A percentile compares a stretch with the other conserved stretches of the same genome.
Evolutionary conservation across 2,329 filamentous ascomycete species (phyloP).

Genomic region (Stachybotrys elegans): DNA sequence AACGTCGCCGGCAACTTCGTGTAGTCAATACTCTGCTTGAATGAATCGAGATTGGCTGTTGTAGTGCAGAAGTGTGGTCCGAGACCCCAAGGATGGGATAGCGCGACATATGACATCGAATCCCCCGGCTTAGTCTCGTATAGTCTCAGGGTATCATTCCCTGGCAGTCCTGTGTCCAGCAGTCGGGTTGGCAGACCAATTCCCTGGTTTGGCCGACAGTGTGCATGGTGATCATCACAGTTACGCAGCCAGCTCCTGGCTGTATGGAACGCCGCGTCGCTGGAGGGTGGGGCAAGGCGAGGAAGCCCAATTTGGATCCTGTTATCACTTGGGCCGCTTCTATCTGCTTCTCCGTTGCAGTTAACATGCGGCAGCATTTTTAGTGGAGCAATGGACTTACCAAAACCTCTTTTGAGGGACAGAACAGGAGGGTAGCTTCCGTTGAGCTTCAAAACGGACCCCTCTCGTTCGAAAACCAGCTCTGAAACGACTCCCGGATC

Average conservation of each 20-base stretch:
- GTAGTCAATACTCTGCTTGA: neutral
- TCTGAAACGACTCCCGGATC: neutral
- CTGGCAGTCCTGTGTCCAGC: neutral
- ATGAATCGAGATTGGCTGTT: neutral
- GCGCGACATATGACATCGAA: neutral
- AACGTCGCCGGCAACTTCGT: neutral
- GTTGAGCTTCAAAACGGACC: neutral
- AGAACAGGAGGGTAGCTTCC: neutral
- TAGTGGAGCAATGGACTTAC: too few relatives aligned
- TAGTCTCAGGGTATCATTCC: neutral
- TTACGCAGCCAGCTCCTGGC: constrained; percentile 8
- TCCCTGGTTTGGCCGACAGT: neutral
- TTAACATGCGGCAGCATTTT: neutral
- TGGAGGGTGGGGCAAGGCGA: neutral
- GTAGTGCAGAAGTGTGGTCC: neutral
- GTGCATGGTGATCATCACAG: constrained; percentile 8
- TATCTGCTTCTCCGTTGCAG: neutral
- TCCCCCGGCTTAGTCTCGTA: neutral
- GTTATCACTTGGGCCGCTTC: neutral
- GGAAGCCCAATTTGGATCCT: constrained; percentile 8
- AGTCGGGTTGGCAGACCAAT: neutral
- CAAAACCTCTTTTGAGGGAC: neutral
- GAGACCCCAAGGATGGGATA: neutral
- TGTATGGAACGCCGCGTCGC: constrained; percentile 3
- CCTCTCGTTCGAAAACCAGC: neutral